Conservation (phyloP, 768 basidiomycete species). For the Neoboletus magnificus region DNA sequence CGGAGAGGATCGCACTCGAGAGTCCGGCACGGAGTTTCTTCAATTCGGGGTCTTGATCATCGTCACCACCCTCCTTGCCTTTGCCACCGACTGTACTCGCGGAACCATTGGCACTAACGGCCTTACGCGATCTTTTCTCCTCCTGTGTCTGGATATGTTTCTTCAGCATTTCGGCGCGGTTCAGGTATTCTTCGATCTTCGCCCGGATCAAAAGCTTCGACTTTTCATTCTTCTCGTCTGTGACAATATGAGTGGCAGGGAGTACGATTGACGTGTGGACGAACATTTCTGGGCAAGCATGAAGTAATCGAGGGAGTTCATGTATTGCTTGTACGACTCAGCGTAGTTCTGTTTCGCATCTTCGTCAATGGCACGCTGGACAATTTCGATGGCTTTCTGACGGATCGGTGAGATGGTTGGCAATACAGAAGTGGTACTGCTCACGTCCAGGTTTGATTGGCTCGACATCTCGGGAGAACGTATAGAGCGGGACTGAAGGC, state of each 20-base stretch:
- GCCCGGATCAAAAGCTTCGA: slow-evolving; percentile 79
- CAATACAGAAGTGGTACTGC: slow-evolving; percentile 9
- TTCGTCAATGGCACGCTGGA: slow-evolving; percentile 89
- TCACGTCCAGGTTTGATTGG: slow-evolving; percentile 47
- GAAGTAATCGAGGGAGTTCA: slow-evolving; percentile 96
- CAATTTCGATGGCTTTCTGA: slow-evolving; percentile 84
- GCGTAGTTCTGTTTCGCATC: slow-evolving; percentile 91
- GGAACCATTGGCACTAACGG: slow-evolving; percentile 48
- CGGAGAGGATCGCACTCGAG: slow-evolving; percentile 81
- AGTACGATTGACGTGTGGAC: neutral
- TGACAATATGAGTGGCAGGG: slow-evolving; percentile 1
- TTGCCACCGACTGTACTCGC: slow-evolving; percentile 42
- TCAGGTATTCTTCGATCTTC: slow-evolving; percentile 90
- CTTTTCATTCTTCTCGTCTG: slow-evolving; percentile 89
- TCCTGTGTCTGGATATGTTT: slow-evolving; percentile 64
- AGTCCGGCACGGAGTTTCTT: slow-evolving; percentile 96
- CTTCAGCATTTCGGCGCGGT: slow-evolving; percentile 89
- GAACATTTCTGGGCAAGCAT: slow-evolving; percentile 94
- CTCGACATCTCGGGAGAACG: slow-evolving; percentile 35
- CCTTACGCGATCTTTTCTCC: slow-evolving; percentile 52
- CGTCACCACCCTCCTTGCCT: slow-evolving; percentile 49
- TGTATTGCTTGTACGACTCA: slow-evolving; percentile 92
- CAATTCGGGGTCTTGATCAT: slow-evolving; percentile 84
- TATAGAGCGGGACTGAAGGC: neutral
- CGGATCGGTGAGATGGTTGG: slow-evolving; percentile 16